Base-by-base conservation (phyloP, 352 stramenopile genomes). In the Phytophthora vignae region DNA sequence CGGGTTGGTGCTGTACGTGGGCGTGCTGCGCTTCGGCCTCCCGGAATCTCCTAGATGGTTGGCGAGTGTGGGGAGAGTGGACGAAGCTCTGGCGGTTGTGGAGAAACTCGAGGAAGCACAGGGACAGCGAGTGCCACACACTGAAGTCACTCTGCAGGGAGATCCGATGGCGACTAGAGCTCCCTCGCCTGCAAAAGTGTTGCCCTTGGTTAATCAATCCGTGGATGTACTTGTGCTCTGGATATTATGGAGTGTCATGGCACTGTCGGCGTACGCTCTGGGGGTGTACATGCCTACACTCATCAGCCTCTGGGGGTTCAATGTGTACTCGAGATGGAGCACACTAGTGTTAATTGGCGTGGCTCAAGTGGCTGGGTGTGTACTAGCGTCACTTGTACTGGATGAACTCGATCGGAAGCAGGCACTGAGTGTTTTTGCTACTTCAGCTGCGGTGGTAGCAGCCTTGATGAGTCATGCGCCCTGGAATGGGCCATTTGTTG, bases 41-140 rank as follows among this genome's bases (percentile, higher is more conserved):
- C 73, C 76, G 5, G 76, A 83, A 49, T 83, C 76, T 7, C 76
- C 76, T 22, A 73, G 61, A 36, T 83, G 76, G 76, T 69, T 83
- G 42, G 68, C 55, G 19, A 71, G 55, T 56, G 64, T 76, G 3
- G 72, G 72, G 7, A 55, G 64, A 5, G 55, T 46, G 21, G 50
- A 76, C 5, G 64, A 83, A 49, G 42, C 42, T 21, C 42, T 49
- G 42, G 12, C n/a, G 42, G 58, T 73, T 9, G 48, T 83, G 38
- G 60, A 64, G 17, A 71, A 68, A 31, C 42, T 85, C n/a, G 78
- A 85, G 44, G 14, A 21, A 11, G 33, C 33, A 29, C 52, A 75
- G 17, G 22, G 46, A 2, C 25, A 33, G 21, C 48, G 3, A 25
- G 9, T 31, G 55, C 8, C 19, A 7, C 53, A 57, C 11, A 22